Evolutionary conservation across 2,329 filamentous ascomycete genomes (phyloP).

Genomic region (Hymenoscyphus infarciens): DNA sequence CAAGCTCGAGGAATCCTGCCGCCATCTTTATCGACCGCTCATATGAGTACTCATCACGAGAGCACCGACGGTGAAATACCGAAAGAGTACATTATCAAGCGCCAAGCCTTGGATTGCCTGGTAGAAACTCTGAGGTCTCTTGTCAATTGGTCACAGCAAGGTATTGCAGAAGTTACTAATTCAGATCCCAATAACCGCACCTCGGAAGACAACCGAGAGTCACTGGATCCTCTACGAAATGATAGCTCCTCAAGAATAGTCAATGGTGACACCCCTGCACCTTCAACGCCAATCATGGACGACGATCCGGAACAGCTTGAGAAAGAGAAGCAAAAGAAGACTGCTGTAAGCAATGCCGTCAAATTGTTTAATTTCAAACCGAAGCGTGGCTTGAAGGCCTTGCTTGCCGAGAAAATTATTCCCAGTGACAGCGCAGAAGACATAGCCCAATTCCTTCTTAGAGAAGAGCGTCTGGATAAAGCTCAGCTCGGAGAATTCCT

Average conservation of each 20-base stretch:
- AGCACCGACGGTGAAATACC: slow-evolving; percentile 70
- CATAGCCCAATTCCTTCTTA: slow-evolving; percentile 77
- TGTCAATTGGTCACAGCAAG: slow-evolving; percentile 80
- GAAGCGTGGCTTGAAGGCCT: slow-evolving; percentile 82
- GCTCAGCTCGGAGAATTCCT: slow-evolving; percentile 89
- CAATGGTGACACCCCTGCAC: slow-evolving; percentile 49
- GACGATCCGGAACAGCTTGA: slow-evolving; percentile 95
- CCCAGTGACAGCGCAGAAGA: slow-evolving; percentile 72
- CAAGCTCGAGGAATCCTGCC: slow-evolving; percentile 81
- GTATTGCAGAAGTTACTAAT: slow-evolving; percentile 58
- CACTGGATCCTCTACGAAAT: slow-evolving; percentile 67
- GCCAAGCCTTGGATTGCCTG: slow-evolving; percentile 80
- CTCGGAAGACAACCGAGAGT: slow-evolving; percentile 62
- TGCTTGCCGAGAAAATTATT: slow-evolving; percentile 86
- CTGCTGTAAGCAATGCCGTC: slow-evolving; percentile 82
- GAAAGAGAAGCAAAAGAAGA: slow-evolving; percentile 90
- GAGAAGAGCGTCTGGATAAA: slow-evolving; percentile 84
- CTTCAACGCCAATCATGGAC: slow-evolving; percentile 68
- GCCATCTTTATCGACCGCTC: slow-evolving; percentile 65
- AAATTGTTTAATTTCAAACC: slow-evolving; percentile 97
- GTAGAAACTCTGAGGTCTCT: slow-evolving; percentile 86
- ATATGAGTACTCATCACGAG: slow-evolving; percentile 43
- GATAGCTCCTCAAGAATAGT: slow-evolving; percentile 61
- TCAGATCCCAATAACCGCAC: slow-evolving; percentile 49
- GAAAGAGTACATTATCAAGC: slow-evolving; percentile 86